A percentile compares a stretch with the other conserved stretches of the same genome.
Evolutionary conservation across 139 green algal genomes (phyloP).

Genomic region (Pycnococcus provasolii): DNA sequence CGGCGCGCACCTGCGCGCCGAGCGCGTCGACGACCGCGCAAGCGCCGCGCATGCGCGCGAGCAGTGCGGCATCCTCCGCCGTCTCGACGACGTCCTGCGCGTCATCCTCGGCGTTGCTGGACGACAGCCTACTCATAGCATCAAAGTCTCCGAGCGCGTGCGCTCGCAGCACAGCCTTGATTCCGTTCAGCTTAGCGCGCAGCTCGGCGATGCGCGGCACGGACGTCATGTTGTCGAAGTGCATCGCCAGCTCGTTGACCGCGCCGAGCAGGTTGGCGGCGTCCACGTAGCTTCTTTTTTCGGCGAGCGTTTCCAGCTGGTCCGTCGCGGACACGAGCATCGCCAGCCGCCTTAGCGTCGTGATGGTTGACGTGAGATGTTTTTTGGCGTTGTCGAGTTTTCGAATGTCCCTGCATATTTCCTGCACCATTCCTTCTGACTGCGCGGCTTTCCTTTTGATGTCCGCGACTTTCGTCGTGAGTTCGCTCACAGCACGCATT

Average conservation of each 20-base stretch:
- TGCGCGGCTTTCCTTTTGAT: conserved; percentile 82
- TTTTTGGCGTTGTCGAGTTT: conserved; percentile 94
- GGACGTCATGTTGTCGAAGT: conserved; percentile 78
- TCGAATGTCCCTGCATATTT: conserved; percentile 92
- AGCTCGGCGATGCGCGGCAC: conserved; percentile 71
- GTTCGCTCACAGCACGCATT: conserved; percentile 30
- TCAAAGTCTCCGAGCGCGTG: conserved; percentile 47
- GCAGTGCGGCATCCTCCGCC: conserved; percentile 35
- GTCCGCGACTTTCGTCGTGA: conserved; percentile 63
- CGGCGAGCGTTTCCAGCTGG: conserved; percentile 33
- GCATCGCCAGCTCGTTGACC: conserved; percentile 75
- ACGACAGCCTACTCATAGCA: not conserved
- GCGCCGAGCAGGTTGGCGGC: conserved; percentile 85
- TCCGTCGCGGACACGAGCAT: conserved; percentile 74
- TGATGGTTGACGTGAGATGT: conserved; percentile 91
- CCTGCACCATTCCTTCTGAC: conserved; percentile 88
- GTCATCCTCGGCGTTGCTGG: conserved; percentile 2
- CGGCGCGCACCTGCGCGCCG: conserved; percentile 68
- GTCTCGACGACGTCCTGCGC: conserved; percentile 22
- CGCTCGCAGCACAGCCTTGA: conserved; percentile 29
- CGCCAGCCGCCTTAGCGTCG: conserved; percentile 71
- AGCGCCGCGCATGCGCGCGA: conserved; percentile 71
- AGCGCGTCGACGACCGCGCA: conserved; percentile 86
- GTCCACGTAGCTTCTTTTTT: conserved; percentile 67
- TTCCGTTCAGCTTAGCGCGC: conserved; percentile 39